Conservation (phyloP, 306 rosid genomes). For the Albizia julibrissin region DNA sequence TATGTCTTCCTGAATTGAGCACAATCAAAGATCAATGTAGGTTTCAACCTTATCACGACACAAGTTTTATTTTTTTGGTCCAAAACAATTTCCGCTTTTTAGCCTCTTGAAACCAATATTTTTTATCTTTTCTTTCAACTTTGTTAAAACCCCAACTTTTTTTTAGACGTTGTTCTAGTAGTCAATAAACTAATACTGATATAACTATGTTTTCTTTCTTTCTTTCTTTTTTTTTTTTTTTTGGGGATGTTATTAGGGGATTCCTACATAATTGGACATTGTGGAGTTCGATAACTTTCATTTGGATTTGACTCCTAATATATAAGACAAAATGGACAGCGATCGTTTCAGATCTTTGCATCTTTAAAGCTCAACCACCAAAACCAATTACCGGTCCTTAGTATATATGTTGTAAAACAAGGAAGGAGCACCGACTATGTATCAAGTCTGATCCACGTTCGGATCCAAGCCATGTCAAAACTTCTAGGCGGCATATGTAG, state of each 20-base stretch:
- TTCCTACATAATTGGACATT: not conserved
- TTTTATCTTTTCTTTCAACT: not conserved
- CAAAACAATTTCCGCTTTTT: not conserved
- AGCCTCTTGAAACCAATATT: not conserved
- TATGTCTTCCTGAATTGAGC: not conserved
- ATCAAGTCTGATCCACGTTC: too few species aligned
- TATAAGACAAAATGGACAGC: not conserved
- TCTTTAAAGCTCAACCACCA: not conserved
- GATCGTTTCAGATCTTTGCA: not conserved
- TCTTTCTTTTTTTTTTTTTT: too few species aligned
- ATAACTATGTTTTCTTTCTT: too few species aligned
- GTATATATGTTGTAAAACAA: too few species aligned
- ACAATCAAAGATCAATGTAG: too few species aligned
- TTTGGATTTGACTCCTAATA: not conserved
- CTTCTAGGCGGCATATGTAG: too few species aligned
- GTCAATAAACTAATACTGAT: not conserved
- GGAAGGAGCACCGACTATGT: too few species aligned
- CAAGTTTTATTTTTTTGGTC: not conserved
- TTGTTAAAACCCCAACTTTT: not conserved
- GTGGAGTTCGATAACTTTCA: not conserved
- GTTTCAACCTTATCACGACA: not conserved
- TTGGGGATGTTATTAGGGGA: too few species aligned
- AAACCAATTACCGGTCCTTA: not conserved
- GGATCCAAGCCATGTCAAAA: too few species aligned
- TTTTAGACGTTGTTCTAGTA: not conserved